Evolutionary conservation across 305 asterid species (phyloP), one percentile per base, ranked within the genome.

Genomic region (Fraxinus nigra): DNA sequence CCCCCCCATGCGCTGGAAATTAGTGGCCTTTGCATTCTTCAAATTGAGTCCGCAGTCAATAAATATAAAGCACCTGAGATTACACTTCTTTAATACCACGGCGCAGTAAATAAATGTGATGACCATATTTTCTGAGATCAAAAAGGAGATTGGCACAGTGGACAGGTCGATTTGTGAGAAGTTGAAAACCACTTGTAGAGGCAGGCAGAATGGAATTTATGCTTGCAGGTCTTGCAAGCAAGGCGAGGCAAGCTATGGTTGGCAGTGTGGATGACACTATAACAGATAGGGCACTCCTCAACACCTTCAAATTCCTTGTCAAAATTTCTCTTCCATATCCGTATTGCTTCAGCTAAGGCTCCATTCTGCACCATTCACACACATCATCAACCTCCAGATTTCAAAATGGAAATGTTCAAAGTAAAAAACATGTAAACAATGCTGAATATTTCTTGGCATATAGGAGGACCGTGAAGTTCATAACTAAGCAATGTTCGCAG

Each of bases 161-260:
- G 99, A 80, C 99, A 96, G 67, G 95, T 94, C 35, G 99, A 94
- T 85, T 96, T 96, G 90, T 94, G 95, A 76, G 99, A 94, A 80
- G 99, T 96, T 22, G 99, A 96, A 87, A 96, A 96, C 99, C 99
- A 96, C 90, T 96, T 96, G 79, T 93, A 93, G 32, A 96, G 97
- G 84, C 99, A 96, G 81, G 98, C 98, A 0, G 97, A 89, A 81
- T 96, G 99, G 89, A 89, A 96, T 89, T 96, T 96, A 85, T 96
- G 98, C 91, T 89, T 96, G 97, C 99, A 96, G 83, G 99, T 96
- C 87, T 89, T 96, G 94, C 99, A 94, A 72, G 98, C 97, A 18
- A 96, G 97, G 54, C 98, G 98, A 0, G 99, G 99, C 79, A 96
- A 88, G 92, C 98, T 94, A 80, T 96, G 98, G 85, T 93, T 91